Base-by-base conservation (phyloP, 2,329 filamentous ascomycete genomes). In the Mariannaea sp. region DNA sequence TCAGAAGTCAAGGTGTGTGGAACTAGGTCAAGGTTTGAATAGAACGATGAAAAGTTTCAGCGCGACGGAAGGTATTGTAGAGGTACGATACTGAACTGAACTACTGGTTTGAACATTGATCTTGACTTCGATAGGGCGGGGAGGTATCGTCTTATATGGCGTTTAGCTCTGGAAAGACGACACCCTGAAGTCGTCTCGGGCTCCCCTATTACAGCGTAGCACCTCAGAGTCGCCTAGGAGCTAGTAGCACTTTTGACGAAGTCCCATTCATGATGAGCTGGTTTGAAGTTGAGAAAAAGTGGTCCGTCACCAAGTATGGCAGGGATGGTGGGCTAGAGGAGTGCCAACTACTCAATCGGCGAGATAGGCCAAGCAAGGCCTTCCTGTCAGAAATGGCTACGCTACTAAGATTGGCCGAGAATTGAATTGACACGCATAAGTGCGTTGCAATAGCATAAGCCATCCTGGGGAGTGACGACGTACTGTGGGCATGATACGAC, bases 321-420 rank as follows among this genome's bases (percentile, higher is more conserved):
- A 47, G 20, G 40, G 19, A 12, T 43, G 51, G 56, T 58, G 55
- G 62, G 53, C 35, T 54, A 51, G 58, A 58, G 42, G 16, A n/a
- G 12, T 19, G 20, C 19, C 27, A 27, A 24, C 24, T 47, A 53
- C 41, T 43, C 38, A 36, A 43, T 44, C 42, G 40, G 43, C 39
- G 39, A 49, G 16, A 41, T n/a, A 41, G 16, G 16, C 35, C 48
- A 52, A 47, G 52, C 45, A 38, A 30, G 47, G 8, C 24, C 30
- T 49, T 56, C 60, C 47, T 49, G 56, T 65, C 51, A 63, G 49
- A 48, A 36, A 44, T 27, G 51, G 45, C 26, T 13, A 43, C 45
- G 50, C 42, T 40, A 27, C 32, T 39, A 36, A 62, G 60, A 65
- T 61, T 64, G 62, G 60, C 45, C 45, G 51, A 30, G 30, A 26